These are phyloP conservation scores for Megacollybia marginata DNA, from an alignment of 768 basidiomycete species.

Conservation along the genomic window DNA sequence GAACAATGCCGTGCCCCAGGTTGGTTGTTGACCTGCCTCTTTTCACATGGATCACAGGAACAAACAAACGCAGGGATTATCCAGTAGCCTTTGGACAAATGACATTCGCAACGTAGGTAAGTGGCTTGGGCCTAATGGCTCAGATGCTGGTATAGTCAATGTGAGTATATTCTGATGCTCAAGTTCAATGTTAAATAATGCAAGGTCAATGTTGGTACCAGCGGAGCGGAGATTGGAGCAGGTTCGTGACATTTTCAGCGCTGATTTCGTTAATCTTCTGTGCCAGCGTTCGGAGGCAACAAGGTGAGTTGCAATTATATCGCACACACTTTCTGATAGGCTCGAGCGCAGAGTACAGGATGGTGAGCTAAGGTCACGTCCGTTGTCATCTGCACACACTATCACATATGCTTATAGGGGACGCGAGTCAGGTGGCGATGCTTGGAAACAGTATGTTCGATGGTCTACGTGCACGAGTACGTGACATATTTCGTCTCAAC, in stretches of 20 bases:
- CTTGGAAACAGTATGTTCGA: conserved; percentile 96
- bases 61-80: conserved; percentile 52
- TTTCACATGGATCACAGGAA: conserved; percentile 3
- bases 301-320: conserved; percentile 1
- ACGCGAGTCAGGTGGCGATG: conserved; percentile 93
- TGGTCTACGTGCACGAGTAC: conserved; percentile 82
- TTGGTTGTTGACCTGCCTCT: conserved; percentile 15
- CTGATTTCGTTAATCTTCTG: conserved; percentile 8
- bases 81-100: conserved; percentile 86
- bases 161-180: conserved; percentile 33
- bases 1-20: conserved; percentile 87
- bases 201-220: conserved; percentile 52
- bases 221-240: neutral
- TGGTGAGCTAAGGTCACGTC: conserved; percentile 45
- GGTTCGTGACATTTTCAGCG: conserved; percentile 8
- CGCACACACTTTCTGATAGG: conserved; percentile 9
- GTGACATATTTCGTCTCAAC: conserved; percentile 4
- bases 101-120: conserved; percentile 78
- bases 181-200: conserved; percentile 2
- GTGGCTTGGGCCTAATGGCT: conserved; percentile 88
- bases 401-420: conserved; percentile 48
- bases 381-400: conserved; percentile 4
- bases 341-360: conserved; percentile 58
- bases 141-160: conserved; percentile 90
- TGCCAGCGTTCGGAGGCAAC: conserved; percentile 2